Conservation (phyloP, 257 asterid genomes). For the Thymus mandschuricus region DNA sequence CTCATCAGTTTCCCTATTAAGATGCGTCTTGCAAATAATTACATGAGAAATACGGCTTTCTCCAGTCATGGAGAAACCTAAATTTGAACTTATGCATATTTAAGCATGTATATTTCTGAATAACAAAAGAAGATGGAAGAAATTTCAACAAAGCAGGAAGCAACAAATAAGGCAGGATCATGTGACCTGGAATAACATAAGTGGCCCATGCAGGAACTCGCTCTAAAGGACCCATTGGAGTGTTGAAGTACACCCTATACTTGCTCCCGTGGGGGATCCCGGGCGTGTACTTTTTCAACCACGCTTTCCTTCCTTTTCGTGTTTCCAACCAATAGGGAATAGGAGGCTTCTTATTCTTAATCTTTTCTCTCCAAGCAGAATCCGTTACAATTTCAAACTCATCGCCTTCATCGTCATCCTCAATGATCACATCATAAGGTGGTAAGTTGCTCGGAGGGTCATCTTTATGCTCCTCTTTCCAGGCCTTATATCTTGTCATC, state of each 20-base stretch:
- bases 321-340: constrained; percentile 93
- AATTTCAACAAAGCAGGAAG: constrained; percentile 24
- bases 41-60: constrained; percentile 12
- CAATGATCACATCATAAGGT: constrained; percentile 75
- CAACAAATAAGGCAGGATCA: constrained; percentile 34
- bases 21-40: constrained; percentile 21
- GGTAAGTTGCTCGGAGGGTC: constrained; percentile 91
- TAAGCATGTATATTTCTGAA: constrained; percentile 10
- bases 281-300: constrained; percentile 85
- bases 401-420: constrained; percentile 62
- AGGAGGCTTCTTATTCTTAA: constrained; percentile 80
- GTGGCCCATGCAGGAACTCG: constrained; percentile 99
- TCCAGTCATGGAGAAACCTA: constrained; percentile 27
- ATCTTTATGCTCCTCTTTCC: constrained; percentile 93
- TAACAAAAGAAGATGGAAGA: constrained; percentile 23
- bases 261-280: constrained; percentile 95
- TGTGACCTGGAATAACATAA: constrained; percentile 83
- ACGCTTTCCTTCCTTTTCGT: constrained; percentile 92
- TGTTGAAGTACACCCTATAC: constrained; percentile 84
- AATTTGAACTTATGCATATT: constrained; percentile 20
- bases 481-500: constrained; percentile 77
- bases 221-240: constrained; percentile 92
- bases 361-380: constrained; percentile 74
- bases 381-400: constrained; percentile 59
- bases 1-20: constrained; percentile 7